Evolutionary conservation across 768 basidiomycete genomes (phyloP).

Genomic region (Amanita thiersii): DNA sequence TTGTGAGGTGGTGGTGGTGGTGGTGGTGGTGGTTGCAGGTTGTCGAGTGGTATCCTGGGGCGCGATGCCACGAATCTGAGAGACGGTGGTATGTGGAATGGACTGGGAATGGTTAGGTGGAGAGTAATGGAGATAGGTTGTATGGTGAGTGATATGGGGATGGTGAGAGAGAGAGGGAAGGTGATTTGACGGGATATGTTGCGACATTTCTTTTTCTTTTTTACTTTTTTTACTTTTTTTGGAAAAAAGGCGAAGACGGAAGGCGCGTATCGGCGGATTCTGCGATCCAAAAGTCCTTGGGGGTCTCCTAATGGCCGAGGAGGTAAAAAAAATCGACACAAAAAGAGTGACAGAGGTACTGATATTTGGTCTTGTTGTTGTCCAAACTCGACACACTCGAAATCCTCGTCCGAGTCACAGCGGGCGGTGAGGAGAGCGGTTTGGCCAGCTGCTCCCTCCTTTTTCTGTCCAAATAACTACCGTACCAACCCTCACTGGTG

Average conservation of each 20-base stretch:
- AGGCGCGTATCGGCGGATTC: conserved; percentile 1
- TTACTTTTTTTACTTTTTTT: conserved; percentile 3
- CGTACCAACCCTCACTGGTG: too few relatives aligned
- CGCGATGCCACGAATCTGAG: conserved; percentile 17
- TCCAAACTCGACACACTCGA: background rate
- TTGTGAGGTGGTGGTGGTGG: conserved; percentile 10
- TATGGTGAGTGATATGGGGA: conserved; percentile 5
- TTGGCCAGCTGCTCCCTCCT: background rate
- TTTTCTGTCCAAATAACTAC: too few relatives aligned
- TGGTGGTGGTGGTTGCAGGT: conserved; percentile 15
- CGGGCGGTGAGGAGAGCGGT: background rate
- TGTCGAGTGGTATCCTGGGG: conserved; percentile 22
- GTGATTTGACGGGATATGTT: conserved; percentile 29
- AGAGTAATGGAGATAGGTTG: conserved; percentile 12
- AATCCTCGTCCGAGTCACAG: background rate
- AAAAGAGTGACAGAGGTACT: conserved; percentile 5
- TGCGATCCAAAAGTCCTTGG: conserved; percentile 10
- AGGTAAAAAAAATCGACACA: conserved; percentile 1
- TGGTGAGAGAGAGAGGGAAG: background rate
- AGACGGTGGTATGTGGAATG: conserved; percentile 19
- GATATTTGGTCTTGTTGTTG: conserved; percentile 9
- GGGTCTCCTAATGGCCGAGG: conserved; percentile 6
- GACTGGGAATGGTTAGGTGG: conserved; percentile 12
- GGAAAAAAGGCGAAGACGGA: background rate
- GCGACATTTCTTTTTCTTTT: too few relatives aligned